Base-by-base conservation (phyloP, 805 yeast genomes). In the Teunomyces aglyptinius region DNA sequence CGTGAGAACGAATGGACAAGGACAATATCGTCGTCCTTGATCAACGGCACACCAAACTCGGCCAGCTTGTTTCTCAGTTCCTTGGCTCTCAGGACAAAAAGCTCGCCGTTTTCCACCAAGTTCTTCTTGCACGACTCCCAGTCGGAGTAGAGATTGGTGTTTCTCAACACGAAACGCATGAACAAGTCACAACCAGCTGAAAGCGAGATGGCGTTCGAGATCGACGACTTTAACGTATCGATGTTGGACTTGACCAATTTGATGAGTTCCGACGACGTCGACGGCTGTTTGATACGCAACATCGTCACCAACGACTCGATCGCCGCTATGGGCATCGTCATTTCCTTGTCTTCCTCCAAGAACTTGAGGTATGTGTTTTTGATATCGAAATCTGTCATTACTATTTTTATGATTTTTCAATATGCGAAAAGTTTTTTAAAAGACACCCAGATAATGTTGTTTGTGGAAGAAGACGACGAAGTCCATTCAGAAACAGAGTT, bases 321-420 rank as follows among this genome's bases (percentile, higher is more conserved):
- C 29, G 99, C 99, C 36, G 99, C 99, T 28, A 94, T 89, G 1
- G 99, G 99, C 97, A 91, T 94, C 5, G 99, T 91, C 83, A 94
- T 88, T 47, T 94, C 98, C n/a, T 88, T 77, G 68, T 94, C 97
- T 43, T 90, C 96, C 55, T 80, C 81, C 51, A 94, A 74, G 64
- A 89, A 90, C 61, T 80, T 78, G 48, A 89, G 75, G 63, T 94
- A 94, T 0, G 92, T 81, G 56, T 81, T 75, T 39, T 85, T 89
- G 55, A 94, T 89, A 64, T 91, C 96, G 62, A 94, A 90, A 6
- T 31, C 47, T 16, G 32, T 47, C 52, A 26, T 49, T 49, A 49
- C 43, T 15, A 34, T 15, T 33, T 34, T 24, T 40, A 34, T 19
- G 28, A 20, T 19, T 33, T 28, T 27, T 22, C 19, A 31, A 29